A percentile compares a stretch with the other conserved stretches of the same genome.
Evolutionary conservation across 371 early-diverging fungal genomes (phyloP).

Genomic region (Rhizopus delemar): DNA sequence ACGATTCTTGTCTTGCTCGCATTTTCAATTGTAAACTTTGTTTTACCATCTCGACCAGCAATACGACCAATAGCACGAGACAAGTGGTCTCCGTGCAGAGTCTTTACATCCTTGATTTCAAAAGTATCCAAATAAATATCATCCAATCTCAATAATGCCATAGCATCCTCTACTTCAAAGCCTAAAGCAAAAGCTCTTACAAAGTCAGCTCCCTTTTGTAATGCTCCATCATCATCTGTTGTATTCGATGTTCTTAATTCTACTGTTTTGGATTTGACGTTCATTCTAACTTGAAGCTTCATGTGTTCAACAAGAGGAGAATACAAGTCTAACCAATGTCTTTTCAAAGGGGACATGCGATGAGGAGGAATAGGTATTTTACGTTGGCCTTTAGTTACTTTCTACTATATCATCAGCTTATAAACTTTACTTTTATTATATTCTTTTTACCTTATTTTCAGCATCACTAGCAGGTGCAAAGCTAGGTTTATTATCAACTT

Average conservation of each 20-base stretch:
- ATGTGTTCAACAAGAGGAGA: conserved; percentile 98
- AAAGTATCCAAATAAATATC: conserved; percentile 96
- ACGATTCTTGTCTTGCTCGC: conserved; percentile 96
- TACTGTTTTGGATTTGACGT: conserved; percentile 83
- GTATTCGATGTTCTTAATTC: conserved; percentile 85
- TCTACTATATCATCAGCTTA: conserved; percentile 20
- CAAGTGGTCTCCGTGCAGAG: conserved; percentile 93
- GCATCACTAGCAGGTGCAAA: conserved; percentile 44
- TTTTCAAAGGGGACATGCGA: conserved; percentile 90
- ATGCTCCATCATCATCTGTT: conserved; percentile 84
- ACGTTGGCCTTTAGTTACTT: conserved; percentile 61
- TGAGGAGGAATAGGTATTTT: conserved; percentile 92
- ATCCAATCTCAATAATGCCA: conserved; percentile 93
- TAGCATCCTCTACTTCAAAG: conserved; percentile 93
- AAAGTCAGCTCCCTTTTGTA: conserved; percentile 96
- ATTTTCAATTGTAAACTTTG: conserved; percentile 91
- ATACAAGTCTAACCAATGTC: conserved; percentile 98
- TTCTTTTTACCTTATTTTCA: conserved; percentile 33
- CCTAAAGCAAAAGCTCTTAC: conserved; percentile 90
- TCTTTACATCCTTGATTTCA: conserved; percentile 98
- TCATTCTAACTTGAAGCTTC: conserved; percentile 97
- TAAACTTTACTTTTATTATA: neutral
- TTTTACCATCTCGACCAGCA: conserved; percentile 98
- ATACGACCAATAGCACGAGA: conserved; percentile 99
- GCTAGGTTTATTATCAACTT: conserved; percentile 34